phyloP scores from a whole-genome alignment of 768 basidiomycete species.

The Leccinum obscurum region DNA sequence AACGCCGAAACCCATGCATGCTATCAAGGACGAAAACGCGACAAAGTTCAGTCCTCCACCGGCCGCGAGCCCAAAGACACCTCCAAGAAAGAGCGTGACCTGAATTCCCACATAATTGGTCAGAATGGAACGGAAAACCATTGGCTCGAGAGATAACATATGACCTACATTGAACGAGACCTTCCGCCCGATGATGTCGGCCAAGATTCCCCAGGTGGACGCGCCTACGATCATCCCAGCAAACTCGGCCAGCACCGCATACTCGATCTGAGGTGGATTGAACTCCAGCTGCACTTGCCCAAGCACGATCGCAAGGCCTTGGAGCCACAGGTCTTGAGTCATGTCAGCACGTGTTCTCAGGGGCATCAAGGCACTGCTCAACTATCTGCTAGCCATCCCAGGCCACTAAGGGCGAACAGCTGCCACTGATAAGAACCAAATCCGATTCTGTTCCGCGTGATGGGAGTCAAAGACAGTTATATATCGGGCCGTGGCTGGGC shows the following conservation, averaged over 20 bases:
- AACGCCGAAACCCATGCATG: conserved; percentile 49
- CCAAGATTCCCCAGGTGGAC: conserved; percentile 48
- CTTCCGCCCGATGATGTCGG: conserved; percentile 48
- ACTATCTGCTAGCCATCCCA: conserved; percentile 55
- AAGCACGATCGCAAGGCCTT: conserved; percentile 48
- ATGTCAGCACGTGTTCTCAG: conserved; percentile 25
- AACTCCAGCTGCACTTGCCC: conserved; percentile 45
- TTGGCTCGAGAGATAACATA: not conserved
- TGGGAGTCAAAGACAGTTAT: not conserved
- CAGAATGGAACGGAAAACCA: not conserved
- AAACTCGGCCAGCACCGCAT: conserved; percentile 47
- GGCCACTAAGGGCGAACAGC: conserved; percentile 46
- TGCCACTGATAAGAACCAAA: conserved; percentile 51
- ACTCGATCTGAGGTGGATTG: conserved; percentile 43
- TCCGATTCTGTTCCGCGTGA: conserved; percentile 39
- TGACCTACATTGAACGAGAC: conserved; percentile 42
- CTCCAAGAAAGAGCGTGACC: conserved; percentile 38
- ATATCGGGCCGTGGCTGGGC: not conserved
- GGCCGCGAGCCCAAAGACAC: conserved; percentile 52
- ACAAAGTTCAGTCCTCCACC: conserved; percentile 48
- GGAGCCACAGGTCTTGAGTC: conserved; percentile 39
- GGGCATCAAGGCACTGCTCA: conserved; percentile 13
- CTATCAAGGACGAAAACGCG: conserved; percentile 45
- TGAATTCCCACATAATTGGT: conserved; percentile 2
- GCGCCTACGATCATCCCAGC: conserved; percentile 52